These are phyloP conservation scores for Myriangium duriaei DNA, from an alignment of 2,329 filamentous ascomycete species.

Conservation along the genomic window DNA sequence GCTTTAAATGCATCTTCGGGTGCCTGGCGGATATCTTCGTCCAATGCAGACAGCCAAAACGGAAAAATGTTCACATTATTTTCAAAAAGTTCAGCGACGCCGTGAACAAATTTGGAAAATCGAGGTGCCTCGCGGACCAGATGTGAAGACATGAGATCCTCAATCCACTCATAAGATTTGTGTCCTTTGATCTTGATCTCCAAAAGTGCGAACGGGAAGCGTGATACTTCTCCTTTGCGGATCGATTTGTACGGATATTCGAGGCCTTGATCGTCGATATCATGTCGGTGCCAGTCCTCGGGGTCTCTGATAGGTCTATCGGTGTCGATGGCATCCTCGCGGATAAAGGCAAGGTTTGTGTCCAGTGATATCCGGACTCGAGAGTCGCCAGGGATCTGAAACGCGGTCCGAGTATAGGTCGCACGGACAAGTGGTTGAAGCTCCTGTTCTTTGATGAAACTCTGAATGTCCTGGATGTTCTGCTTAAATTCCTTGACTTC, in stretches of 20 bases:
- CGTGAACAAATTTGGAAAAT: conserved; percentile 96
- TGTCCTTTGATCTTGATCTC: conserved; percentile 73
- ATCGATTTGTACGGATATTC: conserved; percentile 78
- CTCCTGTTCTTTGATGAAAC: conserved; percentile 62
- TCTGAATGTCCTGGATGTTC: conserved; percentile 64
- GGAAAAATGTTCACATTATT: conserved; percentile 90
- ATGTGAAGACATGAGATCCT: conserved; percentile 85
- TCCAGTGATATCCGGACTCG: conserved; percentile 86
- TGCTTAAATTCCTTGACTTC: conserved; percentile 57
- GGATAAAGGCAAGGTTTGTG: conserved; percentile 79
- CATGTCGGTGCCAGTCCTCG: conserved; percentile 76
- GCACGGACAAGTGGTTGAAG: conserved; percentile 78
- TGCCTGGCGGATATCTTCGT: conserved; percentile 87
- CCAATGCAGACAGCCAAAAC: conserved; percentile 88
- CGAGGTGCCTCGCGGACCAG: conserved; percentile 77
- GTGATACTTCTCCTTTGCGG: conserved; percentile 79
- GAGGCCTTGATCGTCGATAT: conserved; percentile 75
- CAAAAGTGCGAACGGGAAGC: conserved; percentile 80
- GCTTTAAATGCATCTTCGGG: conserved; percentile 82
- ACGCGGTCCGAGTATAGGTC: conserved; percentile 88
- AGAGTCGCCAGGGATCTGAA: conserved; percentile 89
- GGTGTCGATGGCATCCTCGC: conserved; percentile 59
- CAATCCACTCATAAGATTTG: conserved; percentile 72
- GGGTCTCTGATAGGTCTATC: conserved; percentile 83
- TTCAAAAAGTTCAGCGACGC: conserved; percentile 81